Evolutionary conservation across 352 stramenopile species (phyloP).

Genomic region (Globisporangium polare): DNA sequence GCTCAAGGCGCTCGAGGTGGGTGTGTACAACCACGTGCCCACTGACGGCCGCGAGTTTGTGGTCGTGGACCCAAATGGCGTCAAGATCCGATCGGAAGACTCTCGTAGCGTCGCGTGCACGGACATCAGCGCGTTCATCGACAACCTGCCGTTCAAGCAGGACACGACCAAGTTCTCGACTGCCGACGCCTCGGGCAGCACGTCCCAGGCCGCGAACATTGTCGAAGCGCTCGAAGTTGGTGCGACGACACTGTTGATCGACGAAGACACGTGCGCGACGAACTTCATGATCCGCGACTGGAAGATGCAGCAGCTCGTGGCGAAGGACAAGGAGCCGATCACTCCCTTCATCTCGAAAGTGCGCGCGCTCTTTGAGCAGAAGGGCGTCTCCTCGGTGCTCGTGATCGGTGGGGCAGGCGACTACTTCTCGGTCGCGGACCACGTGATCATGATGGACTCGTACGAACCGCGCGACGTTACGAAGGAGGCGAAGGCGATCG

Average conservation of each 20-base stretch:
- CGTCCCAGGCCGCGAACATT: constrained; percentile 96
- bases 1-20: constrained; percentile 91
- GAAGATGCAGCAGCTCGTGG: constrained; percentile 96
- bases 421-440: constrained; percentile 96
- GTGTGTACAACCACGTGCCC: constrained; percentile 96
- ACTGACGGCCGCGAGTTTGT: constrained; percentile 95
- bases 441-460: constrained; percentile 96
- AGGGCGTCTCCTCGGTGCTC: constrained; percentile 91
- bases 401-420: constrained; percentile 96
- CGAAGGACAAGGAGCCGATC: constrained; percentile 96
- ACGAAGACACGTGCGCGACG: constrained; percentile 97
- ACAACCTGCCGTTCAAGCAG: constrained; percentile 94
- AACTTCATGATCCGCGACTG: constrained; percentile 99
- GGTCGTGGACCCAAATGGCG: constrained; percentile 72
- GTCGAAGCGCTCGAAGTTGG: constrained; percentile 91
- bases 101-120: constrained; percentile 87
- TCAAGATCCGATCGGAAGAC: constrained; percentile 97
- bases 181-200: constrained; percentile 93
- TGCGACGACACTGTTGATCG: constrained; percentile 91
- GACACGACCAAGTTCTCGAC: constrained; percentile 92
- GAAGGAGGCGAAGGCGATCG: constrained; percentile 89
- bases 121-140: constrained; percentile 96
- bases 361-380: constrained; percentile 88
- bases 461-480: constrained; percentile 93
- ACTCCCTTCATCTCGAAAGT: constrained; percentile 96